These are phyloP conservation scores for Calonectria henricotiae DNA, from an alignment of 2,329 filamentous ascomycete species.

Conservation along the genomic window DNA sequence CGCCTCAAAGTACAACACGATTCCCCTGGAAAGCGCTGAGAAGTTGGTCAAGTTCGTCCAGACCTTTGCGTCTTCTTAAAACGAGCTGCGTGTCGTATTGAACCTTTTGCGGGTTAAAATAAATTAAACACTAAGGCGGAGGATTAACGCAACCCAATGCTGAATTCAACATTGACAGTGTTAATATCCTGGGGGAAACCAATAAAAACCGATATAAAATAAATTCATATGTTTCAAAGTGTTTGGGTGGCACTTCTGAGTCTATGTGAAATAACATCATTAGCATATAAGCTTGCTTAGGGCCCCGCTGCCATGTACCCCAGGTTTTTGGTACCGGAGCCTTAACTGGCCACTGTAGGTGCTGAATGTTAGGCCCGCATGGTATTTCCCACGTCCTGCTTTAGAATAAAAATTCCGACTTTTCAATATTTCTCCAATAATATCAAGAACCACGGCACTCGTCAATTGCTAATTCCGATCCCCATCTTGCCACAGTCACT, in stretches of 20 bases:
- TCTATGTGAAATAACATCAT: neutral
- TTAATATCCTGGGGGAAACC: neutral
- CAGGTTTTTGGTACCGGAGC: conserved; percentile 26
- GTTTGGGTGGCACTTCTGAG: neutral
- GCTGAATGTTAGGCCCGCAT: conserved; percentile 27
- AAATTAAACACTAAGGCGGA: neutral
- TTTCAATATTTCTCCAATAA: conserved; percentile 1
- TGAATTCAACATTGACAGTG: conserved; percentile 48
- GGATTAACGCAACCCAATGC: conserved; percentile 38
- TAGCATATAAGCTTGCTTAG: neutral
- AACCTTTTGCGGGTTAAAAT: conserved; percentile 20
- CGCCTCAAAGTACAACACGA: conserved; percentile 91
- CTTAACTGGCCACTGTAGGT: conserved; percentile 27
- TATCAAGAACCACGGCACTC: conserved; percentile 7
- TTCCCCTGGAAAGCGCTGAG: conserved; percentile 77
- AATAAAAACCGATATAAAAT: conserved; percentile 10
- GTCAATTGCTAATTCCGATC: conserved; percentile 5
- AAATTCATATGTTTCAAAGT: neutral
- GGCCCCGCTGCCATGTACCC: conserved; percentile 35
- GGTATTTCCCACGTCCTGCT: neutral
- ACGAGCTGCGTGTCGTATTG: neutral
- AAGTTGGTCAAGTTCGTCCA: conserved; percentile 78
- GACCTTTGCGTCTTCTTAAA: conserved; percentile 62
- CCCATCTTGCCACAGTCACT: neutral
- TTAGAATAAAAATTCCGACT: conserved; percentile 14